Base-by-base conservation (phyloP, 2,329 filamentous ascomycete genomes). In the Bipolaris gigantea region DNA sequence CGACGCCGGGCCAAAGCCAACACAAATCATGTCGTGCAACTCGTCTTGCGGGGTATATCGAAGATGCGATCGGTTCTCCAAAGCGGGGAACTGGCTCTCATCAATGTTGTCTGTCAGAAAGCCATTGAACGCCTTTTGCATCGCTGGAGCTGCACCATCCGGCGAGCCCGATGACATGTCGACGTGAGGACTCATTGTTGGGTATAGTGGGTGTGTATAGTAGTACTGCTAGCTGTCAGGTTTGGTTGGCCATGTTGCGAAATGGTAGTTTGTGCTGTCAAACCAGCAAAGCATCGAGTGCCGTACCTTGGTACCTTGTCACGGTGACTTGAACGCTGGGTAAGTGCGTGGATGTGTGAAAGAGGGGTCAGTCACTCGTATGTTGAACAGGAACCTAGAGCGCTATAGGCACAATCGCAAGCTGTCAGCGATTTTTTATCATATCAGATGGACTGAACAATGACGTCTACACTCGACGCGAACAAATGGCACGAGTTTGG, bases 1-100 rank as follows among this genome's bases (percentile, higher is more conserved):
- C 56, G 91, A 94, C 25, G 93, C 93, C 18, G 93, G 93, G 7
- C 93, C 93, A 71, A 97, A 97, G 21, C 93, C 93, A 51, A 96
- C 85, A 74, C 92, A 96, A 63, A 97, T 80, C 48, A 97, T 80
- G 73, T 97, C 93, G 72, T 92, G 88, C 30, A 91, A 77, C 45
- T 89, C 84, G 59, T 87, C 82, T 48, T 81, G 73, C 23, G 80
- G 75, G 2, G 82, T 80, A n/a, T 82, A 76, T 47, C 74, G 78
- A 15, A 88, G 76, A 55, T 78, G 75, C 10, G 81, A 81, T 33
- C 69, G 64, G 53, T 72, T 74, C 48, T 67, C 67, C 21, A 65
- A 57, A 8, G 56, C 60, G 32, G 65, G 63, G 23, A 70, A 65
- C 36, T 64, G 59, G 45, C 57, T 65, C 40, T 71, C 66, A 25